Evolutionary conservation across 139 green algal genomes (phyloP).

Genomic region (Haematococcus lacustris): DNA sequence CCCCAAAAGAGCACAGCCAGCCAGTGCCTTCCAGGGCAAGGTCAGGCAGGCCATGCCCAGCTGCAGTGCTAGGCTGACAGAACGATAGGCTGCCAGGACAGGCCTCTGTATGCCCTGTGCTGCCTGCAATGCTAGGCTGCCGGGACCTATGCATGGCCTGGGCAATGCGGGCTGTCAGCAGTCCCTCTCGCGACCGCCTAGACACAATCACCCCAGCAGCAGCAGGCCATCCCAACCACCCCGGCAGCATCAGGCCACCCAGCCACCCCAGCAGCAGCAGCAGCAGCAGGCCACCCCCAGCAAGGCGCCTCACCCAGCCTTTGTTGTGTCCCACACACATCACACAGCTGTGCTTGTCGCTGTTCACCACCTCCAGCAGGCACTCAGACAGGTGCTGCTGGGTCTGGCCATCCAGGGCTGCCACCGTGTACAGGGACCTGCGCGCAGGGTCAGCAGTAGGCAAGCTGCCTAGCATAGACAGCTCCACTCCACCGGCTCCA

Average conservation of each 20-base stretch:
- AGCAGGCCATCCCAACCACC: not conserved
- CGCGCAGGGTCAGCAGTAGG: constrained; percentile 27
- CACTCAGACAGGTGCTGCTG: constrained; percentile 50
- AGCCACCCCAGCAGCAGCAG: no score
- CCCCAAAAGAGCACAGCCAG: constrained; percentile 1
- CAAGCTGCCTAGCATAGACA: not conserved
- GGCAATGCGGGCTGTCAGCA: not conserved
- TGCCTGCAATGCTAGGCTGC: not conserved
- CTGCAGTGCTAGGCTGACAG: not conserved
- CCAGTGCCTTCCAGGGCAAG: not conserved
- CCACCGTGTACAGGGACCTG: constrained; percentile 72
- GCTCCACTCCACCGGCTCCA: no score
- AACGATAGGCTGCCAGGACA: not conserved
- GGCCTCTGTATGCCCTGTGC: not conserved
- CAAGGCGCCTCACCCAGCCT: constrained; percentile 42
- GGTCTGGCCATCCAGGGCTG: constrained; percentile 74
- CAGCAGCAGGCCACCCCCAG: not conserved
- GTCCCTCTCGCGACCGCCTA: not conserved
- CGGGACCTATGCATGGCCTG: not conserved
- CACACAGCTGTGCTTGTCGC: constrained; percentile 38
- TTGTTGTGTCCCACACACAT: constrained; percentile 84
- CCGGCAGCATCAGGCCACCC: not conserved
- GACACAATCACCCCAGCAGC: not conserved
- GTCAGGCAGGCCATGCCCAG: not conserved
- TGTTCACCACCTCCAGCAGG: constrained; percentile 27